Conservation (phyloP, 2,329 filamentous ascomycete genomes). For the Arthroderma uncinatum region DNA sequence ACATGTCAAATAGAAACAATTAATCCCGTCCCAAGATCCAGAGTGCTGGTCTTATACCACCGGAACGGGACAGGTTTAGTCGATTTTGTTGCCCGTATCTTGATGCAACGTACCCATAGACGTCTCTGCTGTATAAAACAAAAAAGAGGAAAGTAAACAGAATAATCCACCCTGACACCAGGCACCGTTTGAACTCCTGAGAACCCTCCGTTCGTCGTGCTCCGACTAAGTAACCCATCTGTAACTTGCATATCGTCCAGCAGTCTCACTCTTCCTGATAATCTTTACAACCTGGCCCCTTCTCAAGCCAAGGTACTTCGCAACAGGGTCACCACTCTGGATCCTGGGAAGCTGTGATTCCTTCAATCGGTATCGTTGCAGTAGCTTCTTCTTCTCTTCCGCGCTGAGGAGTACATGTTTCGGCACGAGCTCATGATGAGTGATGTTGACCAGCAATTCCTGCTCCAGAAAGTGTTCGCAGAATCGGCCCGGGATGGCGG, state of each 20-base stretch:
- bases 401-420: constrained; percentile 81
- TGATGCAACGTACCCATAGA: not conserved
- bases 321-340: constrained; percentile 81
- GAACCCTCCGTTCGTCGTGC: not conserved
- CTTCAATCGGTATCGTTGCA: constrained; percentile 87
- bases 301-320: constrained; percentile 79
- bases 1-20: not conserved
- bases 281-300: constrained; percentile 97
- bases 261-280: constrained; percentile 88
- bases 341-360: constrained; percentile 94
- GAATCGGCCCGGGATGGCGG: constrained; percentile 62
- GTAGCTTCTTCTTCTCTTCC: constrained; percentile 75
- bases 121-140: not conserved
- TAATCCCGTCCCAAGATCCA: not conserved
- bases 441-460: constrained; percentile 95
- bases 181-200: not conserved
- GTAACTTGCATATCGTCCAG: constrained; percentile 93
- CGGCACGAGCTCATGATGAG: constrained; percentile 90
- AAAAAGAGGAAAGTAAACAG: not conserved
- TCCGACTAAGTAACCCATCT: constrained; percentile 47
- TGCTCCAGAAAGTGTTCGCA: constrained; percentile 95
- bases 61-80: not conserved
- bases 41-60: not conserved
- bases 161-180: constrained; percentile 1
- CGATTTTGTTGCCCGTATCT: not conserved